Evolutionary conservation across 1,284 basidiomycete genomes (phyloP).

Genomic region (Cystobasidium slooffiae): DNA sequence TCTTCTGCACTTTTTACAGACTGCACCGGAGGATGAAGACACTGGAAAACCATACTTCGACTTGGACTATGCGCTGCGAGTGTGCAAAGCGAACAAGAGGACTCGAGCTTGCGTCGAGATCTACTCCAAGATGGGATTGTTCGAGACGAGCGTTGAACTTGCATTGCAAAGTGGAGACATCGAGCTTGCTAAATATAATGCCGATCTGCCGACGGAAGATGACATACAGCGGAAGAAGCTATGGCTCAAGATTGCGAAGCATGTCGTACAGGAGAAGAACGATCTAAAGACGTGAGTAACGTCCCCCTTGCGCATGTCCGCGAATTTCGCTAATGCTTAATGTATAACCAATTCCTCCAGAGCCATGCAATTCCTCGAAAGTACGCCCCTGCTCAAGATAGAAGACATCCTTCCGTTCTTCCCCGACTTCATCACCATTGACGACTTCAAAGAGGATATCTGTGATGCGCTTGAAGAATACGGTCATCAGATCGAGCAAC

Average conservation of each 20-base stretch:
- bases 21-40: slow-evolving; percentile 77
- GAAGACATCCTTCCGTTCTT: slow-evolving; percentile 99
- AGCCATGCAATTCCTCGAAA: slow-evolving; percentile 93
- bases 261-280: slow-evolving; percentile 95
- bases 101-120: slow-evolving; percentile 94
- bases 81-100: slow-evolving; percentile 77
- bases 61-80: slow-evolving; percentile 89
- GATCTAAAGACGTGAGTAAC: slow-evolving; percentile 89
- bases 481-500: slow-evolving; percentile 82
- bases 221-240: slow-evolving; percentile 84
- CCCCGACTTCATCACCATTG: slow-evolving; percentile 98
- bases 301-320: background rate
- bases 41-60: slow-evolving; percentile 92
- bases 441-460: slow-evolving; percentile 99
- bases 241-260: slow-evolving; percentile 96
- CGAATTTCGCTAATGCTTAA: background rate
- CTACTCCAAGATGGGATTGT: slow-evolving; percentile 96
- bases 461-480: slow-evolving; percentile 94
- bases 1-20: slow-evolving; percentile 83
- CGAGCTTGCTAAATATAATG: slow-evolving; percentile 89
- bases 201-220: slow-evolving; percentile 90
- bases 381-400: slow-evolving; percentile 92
- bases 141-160: slow-evolving; percentile 93
- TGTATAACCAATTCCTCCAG: slow-evolving; percentile 59
- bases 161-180: slow-evolving; percentile 91